Evolutionary conservation across 2,329 filamentous ascomycete species (phyloP), one percentile per base, ranked within the genome.

Genomic region (Helotiales sp.): DNA sequence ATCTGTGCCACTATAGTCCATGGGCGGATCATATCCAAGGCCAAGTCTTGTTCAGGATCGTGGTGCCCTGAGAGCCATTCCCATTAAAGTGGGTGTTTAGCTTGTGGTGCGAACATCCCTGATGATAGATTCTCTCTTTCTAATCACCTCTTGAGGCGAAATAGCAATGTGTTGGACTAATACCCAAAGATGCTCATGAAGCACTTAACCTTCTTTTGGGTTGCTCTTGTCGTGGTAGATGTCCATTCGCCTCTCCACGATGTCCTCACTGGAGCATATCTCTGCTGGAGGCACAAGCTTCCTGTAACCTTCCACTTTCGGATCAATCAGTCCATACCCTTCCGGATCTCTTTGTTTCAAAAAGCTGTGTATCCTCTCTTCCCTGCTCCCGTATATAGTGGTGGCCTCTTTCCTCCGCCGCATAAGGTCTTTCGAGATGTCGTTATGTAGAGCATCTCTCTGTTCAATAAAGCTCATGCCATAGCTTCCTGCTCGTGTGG

Each of bases 281-380:
- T 81, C 79, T 15, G 72, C 69, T 13, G 74, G 72, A 17, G 77
- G 76, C 13, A 82, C 65, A 17, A 81, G 47, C 55, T 75, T 74
- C 51, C 75, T 72, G 48, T 76, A 76, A 52, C 72, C 74, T 55
- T 79, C 78, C 34, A 80, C 77, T 50, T 74, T 68, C 17, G 55
- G 48, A 54, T 67, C 62, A 3, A 55, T 59, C n/a, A 61, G 6
- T 6, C 53, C 57, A 58, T 62, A 59, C 36, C 64, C 66, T n/a
- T 53, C 30, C 2, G 65, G 66, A 29, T 95, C 89, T 63, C 91
- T 80, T 58, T 89, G 84, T 67, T 85, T 84, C 58, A 98, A 64
- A 69, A 98, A 98, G 54, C 77, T 85, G 64, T 91, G 83, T 36
- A 98, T 87, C 52, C 91, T 81, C 67, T 86, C 85, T 60, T 89